Evolutionary conservation across 495 filamentous ascomycete genomes (phyloP), one percentile per base, ranked within the genome.

Genomic region (Xylaria curta): DNA sequence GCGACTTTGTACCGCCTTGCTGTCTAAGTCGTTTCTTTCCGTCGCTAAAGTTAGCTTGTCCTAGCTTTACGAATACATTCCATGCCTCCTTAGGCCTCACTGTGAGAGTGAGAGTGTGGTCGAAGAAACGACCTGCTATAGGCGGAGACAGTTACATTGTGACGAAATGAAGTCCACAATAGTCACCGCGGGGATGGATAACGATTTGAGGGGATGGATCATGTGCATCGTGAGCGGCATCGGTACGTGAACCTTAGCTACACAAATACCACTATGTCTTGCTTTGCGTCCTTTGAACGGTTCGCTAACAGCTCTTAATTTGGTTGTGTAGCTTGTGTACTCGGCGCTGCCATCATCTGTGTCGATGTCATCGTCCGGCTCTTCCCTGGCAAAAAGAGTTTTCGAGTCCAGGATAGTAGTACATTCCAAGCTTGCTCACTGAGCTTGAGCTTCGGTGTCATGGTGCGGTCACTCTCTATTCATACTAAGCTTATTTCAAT

Each of bases 371-470:
- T 96, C 59, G 81, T 97, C 49, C 92, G 89, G 68, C 84, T 84
- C 26, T 81, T 97, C 69, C 92, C 93, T 5, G 86, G 89, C 62
- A 88, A 91, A 79, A 89, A 86, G 75, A 84, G 89, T 78, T 99
- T 98, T 76, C 89, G 90, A 75, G 97, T 99, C 75, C 90, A 95
- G 75, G 92, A 95, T 75, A 97, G 92, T 80, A 94, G 91, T 82
- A 85, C 85, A 26, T 99, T 99, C 80, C 86, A 97, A 19, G 94
- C 95, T 0, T 90, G 90, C 26, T 97, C 95, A 3, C 82, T 98
- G 71, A 97, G 94, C 82, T 82, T 99, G 62, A 97, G 94, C 80
- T 97, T 97, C 60, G 96, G 96, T 40, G 96, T 99, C n/a, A 97
- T 99, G 95, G 94, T 98, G 81, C 66, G 88, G 10, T 28, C 40